Base-by-base conservation (phyloP, 306 rosid genomes). In the Lathyrus oleraceus region DNA sequence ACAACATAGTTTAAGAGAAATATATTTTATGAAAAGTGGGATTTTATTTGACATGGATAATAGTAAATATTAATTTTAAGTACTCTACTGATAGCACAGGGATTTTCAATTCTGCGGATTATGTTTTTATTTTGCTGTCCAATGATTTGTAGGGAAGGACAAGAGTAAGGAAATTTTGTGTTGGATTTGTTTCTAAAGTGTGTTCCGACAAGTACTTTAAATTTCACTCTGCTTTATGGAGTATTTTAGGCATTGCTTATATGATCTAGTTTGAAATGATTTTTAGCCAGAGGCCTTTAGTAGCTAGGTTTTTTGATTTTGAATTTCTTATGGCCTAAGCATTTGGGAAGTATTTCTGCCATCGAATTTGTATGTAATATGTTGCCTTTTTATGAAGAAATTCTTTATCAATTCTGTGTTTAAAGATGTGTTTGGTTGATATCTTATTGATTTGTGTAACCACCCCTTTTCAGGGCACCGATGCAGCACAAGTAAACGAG, bases 401-500 rank as follows among this genome's bases (percentile, higher is more conserved):
- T 53, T 49, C 25, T 60, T n/a, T 39, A 28, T 49, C 30, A 48
- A 14, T 13, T 63, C 4, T 54, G 17, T 27, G 5, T 52, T 36
- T 40, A 11, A 51, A 40, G 62, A 8, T 14, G 0, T 62, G 53
- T 44, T 48, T 51, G 11, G 51, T 63, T 61, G 9, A 8, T 20
- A 40, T 8, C 56, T 8, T 21, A 1, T 61, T 79, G 45, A 84
- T 49, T 53, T 40, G 15, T 57, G 48, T 44, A 48, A n/a, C 11
- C 30, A 12, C 15, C n/a, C 3, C 8, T 25, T 79, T 78, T 17
- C 97, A 94, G 99, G 99, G 99, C 57, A 89, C 88, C 8, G 95
- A 94, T 69, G 96, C 96, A 42, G 81, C 95, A 14, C 85, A 61
- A 0, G 61, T 94, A 65, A 77, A 82, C 2, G 99, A 91, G 84